These are phyloP conservation scores for Sutorius eximius DNA, from an alignment of 1,284 basidiomycete species.

Conservation along the genomic window DNA sequence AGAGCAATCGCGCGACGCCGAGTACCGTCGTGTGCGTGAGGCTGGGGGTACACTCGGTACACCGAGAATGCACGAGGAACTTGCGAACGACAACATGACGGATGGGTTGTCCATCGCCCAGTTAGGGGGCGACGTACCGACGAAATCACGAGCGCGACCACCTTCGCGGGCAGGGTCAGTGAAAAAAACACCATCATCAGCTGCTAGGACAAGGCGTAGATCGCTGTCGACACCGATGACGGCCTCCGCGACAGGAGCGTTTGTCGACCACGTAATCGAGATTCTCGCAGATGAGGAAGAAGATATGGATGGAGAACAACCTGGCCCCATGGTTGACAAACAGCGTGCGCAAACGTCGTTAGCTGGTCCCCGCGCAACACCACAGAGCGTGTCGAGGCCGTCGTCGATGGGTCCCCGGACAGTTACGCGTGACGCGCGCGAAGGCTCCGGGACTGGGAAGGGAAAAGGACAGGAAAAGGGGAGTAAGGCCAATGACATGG, in stretches of 20 bases:
- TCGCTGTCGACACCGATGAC: slow-evolving; percentile 2
- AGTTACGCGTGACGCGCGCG: slow-evolving; percentile 4
- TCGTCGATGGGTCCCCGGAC: slow-evolving; percentile 11
- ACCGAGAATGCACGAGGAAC: background rate
- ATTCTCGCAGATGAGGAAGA: slow-evolving; percentile 18
- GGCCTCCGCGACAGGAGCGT: slow-evolving; percentile 10
- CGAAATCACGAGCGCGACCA: background rate
- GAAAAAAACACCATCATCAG: slow-evolving; percentile 9
- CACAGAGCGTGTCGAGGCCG: slow-evolving; percentile 8
- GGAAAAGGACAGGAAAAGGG: slow-evolving; percentile 1
- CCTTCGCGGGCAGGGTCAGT: slow-evolving; percentile 6
- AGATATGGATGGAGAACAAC: background rate
- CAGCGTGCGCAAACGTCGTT: background rate
- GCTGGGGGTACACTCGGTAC: no score
- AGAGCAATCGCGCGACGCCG: slow-evolving; percentile 24
- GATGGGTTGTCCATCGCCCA: slow-evolving; percentile 3
- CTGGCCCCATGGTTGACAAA: background rate
- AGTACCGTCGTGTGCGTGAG: slow-evolving; percentile 4
- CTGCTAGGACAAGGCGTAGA: background rate
- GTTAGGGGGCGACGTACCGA: background rate
- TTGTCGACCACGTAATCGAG: slow-evolving; percentile 26
- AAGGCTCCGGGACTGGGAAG: background rate
- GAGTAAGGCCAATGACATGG: background rate
- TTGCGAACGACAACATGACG: background rate
- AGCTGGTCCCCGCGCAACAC: background rate